Evolutionary conservation across 192 early-diverging fungal species (phyloP).

Genomic region (Cladochytrium replicatum): DNA sequence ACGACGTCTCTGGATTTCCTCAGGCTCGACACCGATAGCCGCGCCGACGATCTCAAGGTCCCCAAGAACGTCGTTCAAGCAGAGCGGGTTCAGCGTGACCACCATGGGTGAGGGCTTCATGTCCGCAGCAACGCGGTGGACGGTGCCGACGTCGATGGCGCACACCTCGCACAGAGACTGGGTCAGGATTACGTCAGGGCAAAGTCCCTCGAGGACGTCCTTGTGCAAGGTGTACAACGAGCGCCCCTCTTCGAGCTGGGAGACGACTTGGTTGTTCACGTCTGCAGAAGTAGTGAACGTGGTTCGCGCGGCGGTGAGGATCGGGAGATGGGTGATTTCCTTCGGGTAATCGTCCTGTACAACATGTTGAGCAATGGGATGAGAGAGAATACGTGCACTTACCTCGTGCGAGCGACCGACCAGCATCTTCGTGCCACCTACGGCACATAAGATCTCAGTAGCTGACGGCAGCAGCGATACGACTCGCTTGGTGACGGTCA

Average conservation of each 20-base stretch:
- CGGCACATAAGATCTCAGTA: constrained; percentile 30
- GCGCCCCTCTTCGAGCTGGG: constrained; percentile 25
- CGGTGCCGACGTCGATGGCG: constrained; percentile 39
- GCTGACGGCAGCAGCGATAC: constrained; percentile 34
- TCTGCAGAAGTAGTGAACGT: constrained; percentile 33
- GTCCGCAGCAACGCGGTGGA: constrained; percentile 31
- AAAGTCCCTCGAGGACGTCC: constrained; percentile 19
- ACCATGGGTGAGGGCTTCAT: constrained; percentile 36
- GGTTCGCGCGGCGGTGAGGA: constrained; percentile 37
- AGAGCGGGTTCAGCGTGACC: constrained; percentile 41
- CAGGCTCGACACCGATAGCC: constrained; percentile 21
- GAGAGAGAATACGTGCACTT: background rate
- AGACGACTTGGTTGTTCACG: constrained; percentile 35
- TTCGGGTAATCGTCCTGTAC: constrained; percentile 34
- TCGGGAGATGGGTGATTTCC: constrained; percentile 26
- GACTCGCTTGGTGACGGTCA: constrained; percentile 8
- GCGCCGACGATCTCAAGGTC: constrained; percentile 35
- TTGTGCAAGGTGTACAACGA: constrained; percentile 40
- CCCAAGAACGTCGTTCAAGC: constrained; percentile 33
- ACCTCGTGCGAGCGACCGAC: constrained; percentile 36
- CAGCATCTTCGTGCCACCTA: constrained; percentile 23
- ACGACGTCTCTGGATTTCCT: background rate
- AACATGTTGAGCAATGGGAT: background rate
- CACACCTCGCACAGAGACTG: constrained; percentile 43
- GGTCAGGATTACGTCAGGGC: constrained; percentile 40